Percentiles rank a stretch among this genome's conserved stretches.
Conservation (phyloP, 2,329 filamentous ascomycete genomes). For the Plectosphaerella sp. region DNA sequence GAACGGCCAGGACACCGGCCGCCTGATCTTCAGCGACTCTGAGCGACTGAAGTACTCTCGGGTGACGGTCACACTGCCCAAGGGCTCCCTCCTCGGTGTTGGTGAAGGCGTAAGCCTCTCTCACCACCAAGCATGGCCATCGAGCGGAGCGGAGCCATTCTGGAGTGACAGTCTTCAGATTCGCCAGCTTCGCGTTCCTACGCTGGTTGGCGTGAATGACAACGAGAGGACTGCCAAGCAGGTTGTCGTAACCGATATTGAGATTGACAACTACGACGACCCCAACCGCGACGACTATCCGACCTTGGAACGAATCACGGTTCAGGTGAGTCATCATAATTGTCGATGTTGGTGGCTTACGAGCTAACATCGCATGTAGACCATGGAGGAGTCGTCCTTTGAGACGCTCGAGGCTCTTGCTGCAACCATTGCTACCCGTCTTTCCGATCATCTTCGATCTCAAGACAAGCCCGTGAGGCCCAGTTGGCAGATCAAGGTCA, state of each 20-base stretch:
- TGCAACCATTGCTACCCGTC: slow-evolving; percentile 33
- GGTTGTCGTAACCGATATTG: slow-evolving; percentile 58
- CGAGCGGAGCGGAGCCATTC: neutral
- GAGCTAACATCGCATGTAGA: slow-evolving; percentile 25
- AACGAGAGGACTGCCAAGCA: slow-evolving; percentile 67
- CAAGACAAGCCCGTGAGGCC: neutral
- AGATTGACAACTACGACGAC: slow-evolving; percentile 48
- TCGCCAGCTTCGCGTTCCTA: slow-evolving; percentile 57
- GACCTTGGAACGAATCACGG: slow-evolving; percentile 53
- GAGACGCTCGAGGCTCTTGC: slow-evolving; percentile 61
- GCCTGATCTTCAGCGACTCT: slow-evolving; percentile 10
- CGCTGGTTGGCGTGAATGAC: slow-evolving; percentile 66
- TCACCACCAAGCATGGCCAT: slow-evolving; percentile 12
- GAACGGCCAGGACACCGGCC: neutral
- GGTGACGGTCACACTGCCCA: slow-evolving; percentile 56
- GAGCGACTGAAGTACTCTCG: slow-evolving; percentile 38
- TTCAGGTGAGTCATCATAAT: slow-evolving; percentile 48
- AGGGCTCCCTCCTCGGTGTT: slow-evolving; percentile 63
- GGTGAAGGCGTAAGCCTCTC: slow-evolving; percentile 54
- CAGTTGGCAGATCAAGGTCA: slow-evolving; percentile 52
- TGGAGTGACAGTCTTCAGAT: slow-evolving; percentile 38
- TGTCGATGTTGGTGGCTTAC: neutral
- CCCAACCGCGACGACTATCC: slow-evolving; percentile 44
- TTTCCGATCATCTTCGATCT: slow-evolving; percentile 21
- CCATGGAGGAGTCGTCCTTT: slow-evolving; percentile 51